Evolutionary conservation across 2,329 filamentous ascomycete species (phyloP), one percentile per base, ranked within the genome.

Genomic region (Tolypocladium tropicale): DNA sequence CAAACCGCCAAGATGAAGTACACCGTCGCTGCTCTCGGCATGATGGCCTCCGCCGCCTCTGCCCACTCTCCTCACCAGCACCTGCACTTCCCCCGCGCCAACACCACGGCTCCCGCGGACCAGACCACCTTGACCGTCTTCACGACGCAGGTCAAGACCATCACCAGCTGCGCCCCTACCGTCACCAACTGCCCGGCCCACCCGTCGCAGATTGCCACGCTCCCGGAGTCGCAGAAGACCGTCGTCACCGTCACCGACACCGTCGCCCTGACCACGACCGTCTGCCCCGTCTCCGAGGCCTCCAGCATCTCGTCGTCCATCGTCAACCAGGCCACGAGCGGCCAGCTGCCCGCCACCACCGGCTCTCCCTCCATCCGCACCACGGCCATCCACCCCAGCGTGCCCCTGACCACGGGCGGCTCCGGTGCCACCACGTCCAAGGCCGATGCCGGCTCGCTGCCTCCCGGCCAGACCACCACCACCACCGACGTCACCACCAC

Each of bases 111-210:
- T 43, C 57, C 64, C 46, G 59, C 56, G 39, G 57, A 34, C 55
- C 57, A 66, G 61, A 76, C 73, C 54, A 76, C 75, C 39, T 60
- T 75, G 57, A 75, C 79, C 61, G 73, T 83, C 71, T 75, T 77
- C 73, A 71, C 75, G 66, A 83, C 79, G 57, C 70, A 79, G 66
- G 70, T 81, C 61, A 72, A 78, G 59, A 84, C 81, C 68, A 74
- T 83, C 70, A 83, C 76, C 63, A 81, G 78, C 57, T 84, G 81
- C 67, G 78, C 74, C 59, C 72, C 81, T 56, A 79, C 76, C 56
- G 75, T 82, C 66, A 81, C 80, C 69, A 72, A 82, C 80, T 84
- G 81, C 70, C 73, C 74, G 55, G 68, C 53, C 56, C 54, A 64
- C 57, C 51, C 66, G 59, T 65, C 68, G 25, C 69, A 62, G 53